Conservation (phyloP, 345 rosid genomes). For the Lepidium sativum region DNA sequence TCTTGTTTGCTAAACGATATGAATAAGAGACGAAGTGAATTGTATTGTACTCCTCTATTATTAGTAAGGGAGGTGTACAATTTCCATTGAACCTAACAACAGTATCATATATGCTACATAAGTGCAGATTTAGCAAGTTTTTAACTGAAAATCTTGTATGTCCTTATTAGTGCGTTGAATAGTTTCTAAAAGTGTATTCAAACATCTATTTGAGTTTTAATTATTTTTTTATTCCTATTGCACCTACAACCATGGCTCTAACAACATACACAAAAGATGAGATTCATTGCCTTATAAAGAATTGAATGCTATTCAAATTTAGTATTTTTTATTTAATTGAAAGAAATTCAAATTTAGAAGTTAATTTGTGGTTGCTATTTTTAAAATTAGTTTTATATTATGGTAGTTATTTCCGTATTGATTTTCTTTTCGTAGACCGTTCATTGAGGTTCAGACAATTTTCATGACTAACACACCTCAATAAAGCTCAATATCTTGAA, state of each 20-base stretch:
- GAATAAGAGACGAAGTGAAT: background rate
- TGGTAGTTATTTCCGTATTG: background rate
- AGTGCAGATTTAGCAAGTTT: conserved; percentile 20
- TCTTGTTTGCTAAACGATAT: conserved; percentile 4
- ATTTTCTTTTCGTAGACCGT: too few relatives aligned
- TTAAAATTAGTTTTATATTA: background rate
- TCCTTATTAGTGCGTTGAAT: conserved; percentile 12
- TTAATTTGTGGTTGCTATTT: background rate
- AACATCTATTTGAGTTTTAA: background rate
- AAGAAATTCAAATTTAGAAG: background rate
- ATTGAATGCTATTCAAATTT: background rate
- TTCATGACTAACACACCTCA: background rate
- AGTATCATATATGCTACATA: conserved; percentile 6
- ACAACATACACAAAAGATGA: background rate
- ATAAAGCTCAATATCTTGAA: background rate
- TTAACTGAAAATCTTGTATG: conserved; percentile 20
- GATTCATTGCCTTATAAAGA: conserved; percentile 7
- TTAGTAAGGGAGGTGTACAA: conserved; percentile 2
- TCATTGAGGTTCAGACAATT: background rate
- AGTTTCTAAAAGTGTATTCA: conserved; percentile 18
- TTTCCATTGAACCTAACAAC: conserved; percentile 18
- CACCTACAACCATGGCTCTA: background rate
- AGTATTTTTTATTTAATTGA: background rate
- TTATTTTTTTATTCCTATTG: background rate
- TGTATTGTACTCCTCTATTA: background rate